Conservation (phyloP, 164 flowering plant species). For the Nelumbo lutea region DNA sequence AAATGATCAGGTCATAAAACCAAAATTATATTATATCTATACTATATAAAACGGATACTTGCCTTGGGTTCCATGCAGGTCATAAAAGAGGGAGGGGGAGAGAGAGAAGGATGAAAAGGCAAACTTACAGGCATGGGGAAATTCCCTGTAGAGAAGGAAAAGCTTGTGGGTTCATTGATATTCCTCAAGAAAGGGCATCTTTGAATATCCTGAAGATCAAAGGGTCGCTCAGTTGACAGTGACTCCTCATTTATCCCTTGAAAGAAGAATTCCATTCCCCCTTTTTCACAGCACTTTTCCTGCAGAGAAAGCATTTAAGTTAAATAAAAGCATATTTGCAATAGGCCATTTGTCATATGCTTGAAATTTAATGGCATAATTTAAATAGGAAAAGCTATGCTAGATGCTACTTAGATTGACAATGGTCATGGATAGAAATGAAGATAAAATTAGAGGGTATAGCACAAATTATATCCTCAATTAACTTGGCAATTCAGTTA, state of each 20-base stretch:
- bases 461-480: no score
- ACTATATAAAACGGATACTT: no score
- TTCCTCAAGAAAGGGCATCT: constrained; percentile 78
- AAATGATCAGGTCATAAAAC: no score
- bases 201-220: constrained; percentile 38
- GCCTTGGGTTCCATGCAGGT: no score
- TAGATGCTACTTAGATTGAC: neutral
- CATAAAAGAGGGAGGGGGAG: no score
- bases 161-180: constrained; percentile 69
- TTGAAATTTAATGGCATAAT: neutral
- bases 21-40: no score
- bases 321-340: neutral
- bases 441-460: neutral
- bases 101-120: neutral
- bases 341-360: neutral
- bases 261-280: constrained; percentile 31
- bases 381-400: neutral
- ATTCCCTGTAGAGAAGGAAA: constrained; percentile 46
- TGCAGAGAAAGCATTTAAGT: neutral
- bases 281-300: neutral
- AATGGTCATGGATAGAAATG: neutral
- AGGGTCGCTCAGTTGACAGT: constrained; percentile 24
- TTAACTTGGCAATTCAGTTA: no score
- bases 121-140: constrained; percentile 42
- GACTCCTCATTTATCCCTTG: constrained; percentile 13